These are phyloP conservation scores for Strobilomyces dryophilus DNA, from an alignment of 768 basidiomycete genomes.

Conservation along the genomic window DNA sequence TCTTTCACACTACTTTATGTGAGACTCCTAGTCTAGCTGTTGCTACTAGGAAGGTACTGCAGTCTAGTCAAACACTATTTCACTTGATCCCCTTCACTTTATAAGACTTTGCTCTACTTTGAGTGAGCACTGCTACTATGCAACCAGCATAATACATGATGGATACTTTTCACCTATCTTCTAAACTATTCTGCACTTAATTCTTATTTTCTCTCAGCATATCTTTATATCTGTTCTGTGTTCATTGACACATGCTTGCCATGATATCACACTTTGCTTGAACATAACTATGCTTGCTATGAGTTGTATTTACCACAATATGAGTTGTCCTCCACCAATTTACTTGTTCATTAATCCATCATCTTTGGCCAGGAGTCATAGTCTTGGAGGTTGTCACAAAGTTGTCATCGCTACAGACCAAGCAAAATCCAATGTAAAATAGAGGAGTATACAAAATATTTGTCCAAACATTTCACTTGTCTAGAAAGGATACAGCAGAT, in stretches of 20 bases:
- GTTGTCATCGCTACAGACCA: too few relatives aligned
- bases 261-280: not conserved
- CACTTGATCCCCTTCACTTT: too few relatives aligned
- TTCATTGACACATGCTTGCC: not conserved
- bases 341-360: not conserved
- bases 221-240: not conserved
- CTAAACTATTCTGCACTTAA: constrained; percentile 19
- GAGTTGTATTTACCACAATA: not conserved
- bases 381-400: too few relatives aligned
- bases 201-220: constrained; percentile 1
- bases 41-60: too few relatives aligned
- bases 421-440: not conserved
- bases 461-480: not conserved
- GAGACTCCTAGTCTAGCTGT: too few relatives aligned
- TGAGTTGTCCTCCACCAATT: not conserved
- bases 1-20: too few relatives aligned
- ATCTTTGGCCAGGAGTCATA: too few relatives aligned
- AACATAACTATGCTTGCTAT: not conserved
- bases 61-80: too few relatives aligned
- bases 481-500: not conserved
- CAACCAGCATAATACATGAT: too few relatives aligned
- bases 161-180: not conserved
- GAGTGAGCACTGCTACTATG: too few relatives aligned
- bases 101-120: too few relatives aligned
- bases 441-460: not conserved